Evolutionary conservation across 169 alveolate species (phyloP).

Genomic region (Eimeria falciformis): DNA sequence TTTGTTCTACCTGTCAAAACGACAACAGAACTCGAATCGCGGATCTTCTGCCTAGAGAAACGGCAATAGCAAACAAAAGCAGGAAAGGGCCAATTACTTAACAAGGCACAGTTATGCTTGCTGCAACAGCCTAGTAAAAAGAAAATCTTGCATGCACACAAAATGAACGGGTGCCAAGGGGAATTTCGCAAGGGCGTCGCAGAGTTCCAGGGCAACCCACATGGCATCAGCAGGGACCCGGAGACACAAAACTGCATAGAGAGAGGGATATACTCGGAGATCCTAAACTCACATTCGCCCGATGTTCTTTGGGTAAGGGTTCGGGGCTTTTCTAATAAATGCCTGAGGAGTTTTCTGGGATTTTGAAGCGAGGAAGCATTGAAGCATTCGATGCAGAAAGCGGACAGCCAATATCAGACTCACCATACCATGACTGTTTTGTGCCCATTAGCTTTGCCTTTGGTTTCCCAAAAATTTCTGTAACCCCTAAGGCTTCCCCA

Average conservation of each 20-base stretch:
- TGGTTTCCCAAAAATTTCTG: background rate
- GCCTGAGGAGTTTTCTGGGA: background rate
- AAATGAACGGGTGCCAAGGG: slow-evolving; percentile 16
- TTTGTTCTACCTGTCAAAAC: too few relatives aligned
- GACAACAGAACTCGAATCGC: too few relatives aligned
- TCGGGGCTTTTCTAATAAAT: background rate
- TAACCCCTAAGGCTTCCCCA: background rate
- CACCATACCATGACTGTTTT: too few relatives aligned
- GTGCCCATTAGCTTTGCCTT: background rate
- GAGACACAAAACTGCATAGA: slow-evolving; percentile 23
- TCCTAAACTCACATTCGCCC: background rate
- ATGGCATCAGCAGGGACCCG: background rate
- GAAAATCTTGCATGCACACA: background rate
- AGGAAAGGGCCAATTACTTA: too few relatives aligned
- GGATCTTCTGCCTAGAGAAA: too few relatives aligned
- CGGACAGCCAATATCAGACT: too few relatives aligned
- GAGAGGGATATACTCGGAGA: slow-evolving; percentile 60
- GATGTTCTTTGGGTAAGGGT: slow-evolving; percentile 22
- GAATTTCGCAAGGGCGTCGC: background rate
- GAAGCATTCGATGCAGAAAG: background rate
- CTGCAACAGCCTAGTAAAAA: too few relatives aligned
- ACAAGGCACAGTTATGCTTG: too few relatives aligned
- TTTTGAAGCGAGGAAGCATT: too few relatives aligned
- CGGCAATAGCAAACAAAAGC: too few relatives aligned
- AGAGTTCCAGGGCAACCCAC: background rate